phyloP scores from a whole-genome alignment of 805 yeast genomes.

The Suhomyces tanzawaensis region DNA sequence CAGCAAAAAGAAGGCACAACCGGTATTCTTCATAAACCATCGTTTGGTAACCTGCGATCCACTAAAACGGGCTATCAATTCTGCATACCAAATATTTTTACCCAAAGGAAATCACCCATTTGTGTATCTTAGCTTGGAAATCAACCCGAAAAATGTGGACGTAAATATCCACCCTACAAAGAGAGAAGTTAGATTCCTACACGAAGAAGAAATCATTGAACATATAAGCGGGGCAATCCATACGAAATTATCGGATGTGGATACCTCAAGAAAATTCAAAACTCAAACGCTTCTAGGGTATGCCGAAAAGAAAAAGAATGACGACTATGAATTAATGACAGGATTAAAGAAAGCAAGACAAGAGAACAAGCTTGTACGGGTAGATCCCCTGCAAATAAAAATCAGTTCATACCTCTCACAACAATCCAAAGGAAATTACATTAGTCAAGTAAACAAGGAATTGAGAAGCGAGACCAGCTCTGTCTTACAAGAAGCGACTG shows the following conservation, averaged over 20 bases:
- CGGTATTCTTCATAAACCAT: conserved; percentile 81
- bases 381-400: conserved; percentile 61
- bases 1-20: conserved; percentile 61
- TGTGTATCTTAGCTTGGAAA: conserved; percentile 66
- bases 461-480: neutral
- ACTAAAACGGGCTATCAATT: conserved; percentile 61
- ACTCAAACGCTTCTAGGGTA: conserved; percentile 52
- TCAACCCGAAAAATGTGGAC: conserved; percentile 71
- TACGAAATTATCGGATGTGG: conserved; percentile 51
- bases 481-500: too few species aligned
- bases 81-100: conserved; percentile 60
- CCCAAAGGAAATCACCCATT: conserved; percentile 80
- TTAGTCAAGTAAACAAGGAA: neutral
- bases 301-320: conserved; percentile 7
- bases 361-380: conserved; percentile 68
- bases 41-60: conserved; percentile 84
- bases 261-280: conserved; percentile 64
- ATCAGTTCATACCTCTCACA: conserved; percentile 15
- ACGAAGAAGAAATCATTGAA: conserved; percentile 84
- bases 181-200: conserved; percentile 80
- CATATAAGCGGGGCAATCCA: conserved; percentile 50
- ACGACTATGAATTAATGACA: conserved; percentile 4
- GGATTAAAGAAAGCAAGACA: conserved; percentile 39
- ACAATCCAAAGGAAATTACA: neutral
- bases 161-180: conserved; percentile 97